Conservation (phyloP, 2,329 filamentous ascomycete species). For the Curvularia spicifera region DNA sequence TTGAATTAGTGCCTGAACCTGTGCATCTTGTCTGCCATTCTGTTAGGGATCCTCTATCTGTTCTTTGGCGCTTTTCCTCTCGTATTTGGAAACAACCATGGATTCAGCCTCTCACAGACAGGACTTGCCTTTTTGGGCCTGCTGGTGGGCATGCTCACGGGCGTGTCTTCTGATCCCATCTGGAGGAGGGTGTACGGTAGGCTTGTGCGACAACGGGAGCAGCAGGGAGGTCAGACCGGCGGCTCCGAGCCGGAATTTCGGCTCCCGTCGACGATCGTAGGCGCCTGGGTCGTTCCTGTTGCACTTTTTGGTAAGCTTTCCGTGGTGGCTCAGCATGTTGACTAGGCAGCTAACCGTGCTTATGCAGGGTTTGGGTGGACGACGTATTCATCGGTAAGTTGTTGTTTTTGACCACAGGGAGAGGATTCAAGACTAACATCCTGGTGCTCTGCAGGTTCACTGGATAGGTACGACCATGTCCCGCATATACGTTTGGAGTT, state of each 20-base stretch:
- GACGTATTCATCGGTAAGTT: slow-evolving; percentile 74
- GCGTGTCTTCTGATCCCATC: slow-evolving; percentile 67
- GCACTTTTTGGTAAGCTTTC: slow-evolving; percentile 74
- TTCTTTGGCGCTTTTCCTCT: slow-evolving; percentile 89
- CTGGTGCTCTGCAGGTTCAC: slow-evolving; percentile 52
- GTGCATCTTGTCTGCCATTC: slow-evolving; percentile 80
- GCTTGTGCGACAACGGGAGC: slow-evolving; percentile 63
- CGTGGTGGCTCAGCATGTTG: slow-evolving; percentile 31
- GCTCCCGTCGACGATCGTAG: slow-evolving; percentile 70
- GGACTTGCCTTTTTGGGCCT: slow-evolving; percentile 76
- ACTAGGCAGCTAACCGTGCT: slow-evolving; percentile 37
- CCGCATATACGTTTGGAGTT: slow-evolving; percentile 26
- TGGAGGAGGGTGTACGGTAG: slow-evolving; percentile 67
- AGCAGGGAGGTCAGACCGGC: slow-evolving; percentile 59
- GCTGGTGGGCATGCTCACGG: slow-evolving; percentile 70
- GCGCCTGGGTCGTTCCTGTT: slow-evolving; percentile 77
- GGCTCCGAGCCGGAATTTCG: slow-evolving; percentile 85
- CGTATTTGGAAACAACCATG: slow-evolving; percentile 76
- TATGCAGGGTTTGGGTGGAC: slow-evolving; percentile 78
- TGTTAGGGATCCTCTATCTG: slow-evolving; percentile 87
- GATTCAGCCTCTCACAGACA: slow-evolving; percentile 77
- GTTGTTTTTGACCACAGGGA: slow-evolving; percentile 32
- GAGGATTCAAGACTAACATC: slow-evolving; percentile 41
- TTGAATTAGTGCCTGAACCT: slow-evolving; percentile 67
- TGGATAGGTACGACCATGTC: slow-evolving; percentile 55